These are phyloP conservation scores for Aspergillus sp. DNA, from an alignment of 2,329 filamentous ascomycete species.

Conservation along the genomic window DNA sequence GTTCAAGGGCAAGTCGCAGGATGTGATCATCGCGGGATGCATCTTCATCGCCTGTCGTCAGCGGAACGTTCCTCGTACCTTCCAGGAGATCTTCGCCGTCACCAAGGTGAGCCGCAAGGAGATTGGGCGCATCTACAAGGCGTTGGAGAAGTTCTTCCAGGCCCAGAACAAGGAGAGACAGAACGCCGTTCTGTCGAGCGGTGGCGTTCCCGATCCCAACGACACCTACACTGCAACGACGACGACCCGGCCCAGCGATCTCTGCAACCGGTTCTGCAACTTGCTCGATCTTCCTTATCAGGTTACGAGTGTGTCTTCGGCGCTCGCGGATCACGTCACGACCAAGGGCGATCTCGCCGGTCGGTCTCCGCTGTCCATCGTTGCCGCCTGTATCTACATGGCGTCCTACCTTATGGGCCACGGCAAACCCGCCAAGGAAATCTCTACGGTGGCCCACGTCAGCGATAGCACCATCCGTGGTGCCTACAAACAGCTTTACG, in stretches of 20 bases:
- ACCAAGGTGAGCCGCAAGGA: slow-evolving; percentile 97
- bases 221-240: slow-evolving; percentile 69
- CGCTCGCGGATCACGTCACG: slow-evolving; percentile 74
- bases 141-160: slow-evolving; percentile 82
- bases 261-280: slow-evolving; percentile 87
- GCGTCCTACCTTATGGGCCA: slow-evolving; percentile 83
- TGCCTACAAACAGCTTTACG: slow-evolving; percentile 85
- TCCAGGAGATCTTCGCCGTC: slow-evolving; percentile 89
- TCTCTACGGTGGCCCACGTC: slow-evolving; percentile 79
- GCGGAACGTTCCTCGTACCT: slow-evolving; percentile 80
- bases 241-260: slow-evolving; percentile 76
- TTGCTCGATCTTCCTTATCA: slow-evolving; percentile 73
- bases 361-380: slow-evolving; percentile 88
- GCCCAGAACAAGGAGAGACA: slow-evolving; percentile 65
- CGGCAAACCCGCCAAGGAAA: slow-evolving; percentile 77
- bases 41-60: slow-evolving; percentile 98
- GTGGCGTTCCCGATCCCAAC: slow-evolving; percentile 51
- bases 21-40: slow-evolving; percentile 90
- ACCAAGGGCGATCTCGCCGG: slow-evolving; percentile 80
- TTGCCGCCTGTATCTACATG: slow-evolving; percentile 96
- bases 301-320: slow-evolving; percentile 76
- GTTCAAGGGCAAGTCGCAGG: slow-evolving; percentile 93
- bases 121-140: slow-evolving; percentile 93
- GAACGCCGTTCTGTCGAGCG: slow-evolving; percentile 49
- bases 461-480: slow-evolving; percentile 97